Evolutionary conservation across 495 filamentous ascomycete genomes (phyloP).

Genomic region (Aspergillus hancockii): DNA sequence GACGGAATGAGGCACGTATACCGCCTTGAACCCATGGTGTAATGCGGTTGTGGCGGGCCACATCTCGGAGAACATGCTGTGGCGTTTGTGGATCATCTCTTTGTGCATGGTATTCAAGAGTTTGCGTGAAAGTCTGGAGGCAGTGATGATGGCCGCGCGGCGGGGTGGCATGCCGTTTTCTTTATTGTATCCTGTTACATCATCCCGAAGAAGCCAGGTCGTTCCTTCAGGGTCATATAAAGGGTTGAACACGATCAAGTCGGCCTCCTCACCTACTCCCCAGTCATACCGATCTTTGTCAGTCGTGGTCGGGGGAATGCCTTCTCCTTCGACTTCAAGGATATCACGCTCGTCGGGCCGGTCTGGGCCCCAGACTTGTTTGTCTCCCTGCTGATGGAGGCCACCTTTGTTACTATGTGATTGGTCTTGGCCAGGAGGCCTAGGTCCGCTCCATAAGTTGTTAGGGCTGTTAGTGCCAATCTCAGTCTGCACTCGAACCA

Average conservation of each 20-base stretch:
- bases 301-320: conserved; percentile 66
- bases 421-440: conserved; percentile 35
- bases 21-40: conserved; percentile 94
- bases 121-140: conserved; percentile 76
- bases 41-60: conserved; percentile 84
- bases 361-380: conserved; percentile 83
- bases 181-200: conserved; percentile 87
- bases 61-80: conserved; percentile 95
- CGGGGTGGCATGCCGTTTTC: conserved; percentile 69
- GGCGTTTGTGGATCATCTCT: conserved; percentile 76
- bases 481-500: conserved; percentile 87
- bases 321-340: conserved; percentile 67
- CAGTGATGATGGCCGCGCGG: conserved; percentile 84
- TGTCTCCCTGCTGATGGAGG: conserved; percentile 59
- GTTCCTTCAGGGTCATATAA: conserved; percentile 90
- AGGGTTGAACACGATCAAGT: conserved; percentile 91
- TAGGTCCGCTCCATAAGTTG: conserved; percentile 64
- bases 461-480: conserved; percentile 73
- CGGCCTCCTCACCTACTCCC: conserved; percentile 91
- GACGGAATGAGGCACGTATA: conserved; percentile 88
- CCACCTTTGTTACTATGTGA: conserved; percentile 41
- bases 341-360: conserved; percentile 66
- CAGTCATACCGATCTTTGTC: conserved; percentile 81
- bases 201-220: conserved; percentile 81
- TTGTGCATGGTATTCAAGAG: conserved; percentile 86